A percentile compares a stretch with the other conserved stretches of the same genome.
Evolutionary conservation across 2,329 filamentous ascomycete species (phyloP).

Genomic region (Fusarium sambucinum): DNA sequence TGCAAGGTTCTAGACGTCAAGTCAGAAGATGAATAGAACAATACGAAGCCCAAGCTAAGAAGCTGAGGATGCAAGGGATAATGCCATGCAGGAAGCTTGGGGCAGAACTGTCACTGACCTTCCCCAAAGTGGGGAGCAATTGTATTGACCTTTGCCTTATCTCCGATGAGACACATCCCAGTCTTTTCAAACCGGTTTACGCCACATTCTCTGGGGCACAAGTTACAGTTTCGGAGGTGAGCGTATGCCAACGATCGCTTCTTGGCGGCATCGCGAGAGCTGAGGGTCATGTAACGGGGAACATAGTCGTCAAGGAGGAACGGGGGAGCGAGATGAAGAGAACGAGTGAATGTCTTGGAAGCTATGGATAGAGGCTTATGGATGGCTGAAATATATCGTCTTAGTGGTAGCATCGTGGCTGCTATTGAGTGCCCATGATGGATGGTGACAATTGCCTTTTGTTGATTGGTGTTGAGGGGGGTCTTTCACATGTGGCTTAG

Average conservation of each 20-base stretch:
- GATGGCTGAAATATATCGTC: slow-evolving; percentile 1
- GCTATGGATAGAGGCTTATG: slow-evolving; percentile 4
- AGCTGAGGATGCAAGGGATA: slow-evolving; percentile 26
- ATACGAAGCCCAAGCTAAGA: neutral
- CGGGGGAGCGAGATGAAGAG: slow-evolving; percentile 68
- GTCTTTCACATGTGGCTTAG: slow-evolving; percentile 18
- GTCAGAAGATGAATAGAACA: slow-evolving; percentile 11
- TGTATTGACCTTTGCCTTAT: slow-evolving; percentile 82
- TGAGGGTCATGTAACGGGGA: slow-evolving; percentile 77
- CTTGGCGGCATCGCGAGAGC: slow-evolving; percentile 74
- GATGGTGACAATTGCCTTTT: slow-evolving; percentile 40
- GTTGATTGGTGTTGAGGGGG: slow-evolving; percentile 43
- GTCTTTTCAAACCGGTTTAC: slow-evolving; percentile 86
- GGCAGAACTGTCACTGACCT: slow-evolving; percentile 56
- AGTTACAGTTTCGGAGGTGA: slow-evolving; percentile 82
- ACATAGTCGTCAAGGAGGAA: slow-evolving; percentile 82
- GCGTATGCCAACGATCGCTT: slow-evolving; percentile 81
- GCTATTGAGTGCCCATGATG: slow-evolving; percentile 20
- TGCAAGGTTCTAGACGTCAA: slow-evolving; percentile 73
- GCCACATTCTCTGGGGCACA: slow-evolving; percentile 81
- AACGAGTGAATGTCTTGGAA: slow-evolving; percentile 23
- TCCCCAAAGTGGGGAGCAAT: slow-evolving; percentile 90
- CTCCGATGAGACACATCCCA: slow-evolving; percentile 82
- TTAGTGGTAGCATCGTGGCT: slow-evolving; percentile 35
- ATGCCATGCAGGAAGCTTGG: slow-evolving; percentile 9